Evolutionary conservation across 768 basidiomycete species (phyloP), one percentile per base, ranked within the genome.

Genomic region (Rhodocollybia butyracea): DNA sequence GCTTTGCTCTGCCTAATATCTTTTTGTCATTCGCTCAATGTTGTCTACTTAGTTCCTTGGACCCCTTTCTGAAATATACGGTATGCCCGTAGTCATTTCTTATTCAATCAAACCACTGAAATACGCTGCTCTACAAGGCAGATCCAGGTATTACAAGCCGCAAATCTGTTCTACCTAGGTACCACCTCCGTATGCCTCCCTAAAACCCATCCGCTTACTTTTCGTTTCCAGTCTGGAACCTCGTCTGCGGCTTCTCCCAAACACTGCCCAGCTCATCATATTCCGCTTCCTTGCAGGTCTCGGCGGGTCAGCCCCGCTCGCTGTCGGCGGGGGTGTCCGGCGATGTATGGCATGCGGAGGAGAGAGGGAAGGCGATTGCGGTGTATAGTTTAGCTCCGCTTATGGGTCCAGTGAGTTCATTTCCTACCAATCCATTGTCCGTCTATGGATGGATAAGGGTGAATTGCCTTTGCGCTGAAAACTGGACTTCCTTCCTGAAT

Each of bases 31-130:
- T 2, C 1, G 27, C 13, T 29, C 11, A 11, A 27, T 26, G 6
- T 15, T 12, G 38, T 38, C 12, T 7, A 21, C 47, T 5, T 29
- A 77, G 77, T 56, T 79, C 36, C 54, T 80, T 21, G 87, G 84
- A 0, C 90, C 89, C 0, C 61, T 90, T n/a, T 84, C 82, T 59
- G 90, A 92, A 65, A 76, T 91, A 15, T 90, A 75, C 57, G 89
- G 89, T 3, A n/a, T n/a, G n/a, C n/a, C n/a, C n/a, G n/a, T n/a
- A n/a, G n/a, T n/a, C n/a, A n/a, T n/a, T n/a, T n/a, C n/a, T n/a
- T n/a, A n/a, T n/a, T n/a, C n/a, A n/a, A n/a, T n/a, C n/a, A n/a
- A n/a, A n/a, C n/a, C n/a, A n/a, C n/a, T n/a, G n/a, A n/a, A n/a
- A n/a, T n/a, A n/a, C n/a, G n/a, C n/a, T n/a, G n/a, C n/a, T n/a